A percentile compares a stretch with the other conserved stretches of the same genome.
These are phyloP conservation scores for Penicillium coffeae DNA, from an alignment of 495 filamentous ascomycete species.

Conservation along the genomic window DNA sequence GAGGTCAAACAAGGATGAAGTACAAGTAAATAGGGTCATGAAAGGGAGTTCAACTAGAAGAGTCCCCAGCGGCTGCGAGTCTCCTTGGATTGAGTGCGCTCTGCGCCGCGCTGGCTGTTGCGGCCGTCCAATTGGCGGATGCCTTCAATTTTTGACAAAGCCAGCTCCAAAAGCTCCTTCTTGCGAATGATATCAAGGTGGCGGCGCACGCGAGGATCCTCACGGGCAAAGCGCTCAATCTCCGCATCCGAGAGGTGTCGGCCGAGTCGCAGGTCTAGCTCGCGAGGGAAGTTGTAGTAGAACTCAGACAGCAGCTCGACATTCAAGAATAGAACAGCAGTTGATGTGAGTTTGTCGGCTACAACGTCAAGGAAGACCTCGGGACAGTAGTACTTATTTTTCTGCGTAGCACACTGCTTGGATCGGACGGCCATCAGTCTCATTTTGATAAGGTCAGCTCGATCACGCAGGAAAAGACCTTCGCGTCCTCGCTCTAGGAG, in stretches of 20 bases:
- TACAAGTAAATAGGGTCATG: constrained; percentile 6
- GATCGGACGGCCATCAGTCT: constrained; percentile 79
- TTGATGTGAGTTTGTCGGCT: constrained; percentile 89
- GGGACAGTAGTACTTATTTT: constrained; percentile 94
- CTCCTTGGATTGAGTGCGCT: constrained; percentile 29
- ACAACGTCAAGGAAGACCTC: constrained; percentile 97
- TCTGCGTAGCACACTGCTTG: constrained; percentile 74
- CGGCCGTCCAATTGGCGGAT: constrained; percentile 70
- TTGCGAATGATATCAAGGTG: constrained; percentile 88
- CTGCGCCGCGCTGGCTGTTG: constrained; percentile 23
- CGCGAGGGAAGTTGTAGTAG: constrained; percentile 93
- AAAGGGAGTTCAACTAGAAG: constrained; percentile 25
- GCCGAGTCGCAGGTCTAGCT: constrained; percentile 84
- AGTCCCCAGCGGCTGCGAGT: constrained; percentile 40
- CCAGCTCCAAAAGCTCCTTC: constrained; percentile 90
- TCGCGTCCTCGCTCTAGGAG: constrained; percentile 80
- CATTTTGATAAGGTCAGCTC: constrained; percentile 85
- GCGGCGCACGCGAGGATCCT: constrained; percentile 81
- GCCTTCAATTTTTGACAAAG: constrained; percentile 89
- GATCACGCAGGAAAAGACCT: constrained; percentile 87
- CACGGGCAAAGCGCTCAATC: constrained; percentile 84
- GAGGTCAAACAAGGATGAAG: constrained; percentile 9
- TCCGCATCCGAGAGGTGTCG: constrained; percentile 72
- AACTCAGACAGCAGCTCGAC: constrained; percentile 96
- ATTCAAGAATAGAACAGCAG: constrained; percentile 94